phyloP scores from a whole-genome alignment of 192 early-diverging fungal genomes.

The Ambispora gerdemannii region DNA sequence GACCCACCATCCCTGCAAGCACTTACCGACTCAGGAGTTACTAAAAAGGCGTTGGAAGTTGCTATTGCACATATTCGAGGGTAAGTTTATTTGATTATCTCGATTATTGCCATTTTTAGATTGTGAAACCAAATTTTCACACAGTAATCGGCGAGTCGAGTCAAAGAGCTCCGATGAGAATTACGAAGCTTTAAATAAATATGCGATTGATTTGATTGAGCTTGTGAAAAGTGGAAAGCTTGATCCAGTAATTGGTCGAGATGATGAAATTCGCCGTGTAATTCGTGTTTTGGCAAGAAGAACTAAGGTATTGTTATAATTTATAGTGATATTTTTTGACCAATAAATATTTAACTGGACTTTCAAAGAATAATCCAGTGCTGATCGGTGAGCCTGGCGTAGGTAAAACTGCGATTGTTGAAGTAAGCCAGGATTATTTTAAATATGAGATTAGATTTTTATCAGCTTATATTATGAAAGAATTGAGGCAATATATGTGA shows the following conservation, averaged over 20 bases:
- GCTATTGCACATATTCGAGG: slow-evolving; percentile 68
- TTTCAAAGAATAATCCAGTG: slow-evolving; percentile 71
- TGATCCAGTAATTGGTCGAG: slow-evolving; percentile 95
- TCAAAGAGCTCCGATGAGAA: slow-evolving; percentile 79
- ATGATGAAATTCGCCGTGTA: slow-evolving; percentile 93
- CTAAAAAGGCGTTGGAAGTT: slow-evolving; percentile 67
- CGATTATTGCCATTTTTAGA: background rate
- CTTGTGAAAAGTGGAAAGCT: slow-evolving; percentile 86
- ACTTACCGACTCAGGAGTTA: slow-evolving; percentile 67
- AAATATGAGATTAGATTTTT: no score
- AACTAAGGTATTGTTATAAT: slow-evolving; percentile 58
- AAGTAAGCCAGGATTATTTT: slow-evolving; percentile 42
- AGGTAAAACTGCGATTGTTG: slow-evolving; percentile 85
- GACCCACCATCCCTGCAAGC: slow-evolving; percentile 57
- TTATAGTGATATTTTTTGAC: background rate
- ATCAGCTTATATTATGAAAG: no score
- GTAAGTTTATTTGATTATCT: background rate
- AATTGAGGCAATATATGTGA: no score
- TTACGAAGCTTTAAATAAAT: slow-evolving; percentile 92
- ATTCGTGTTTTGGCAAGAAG: slow-evolving; percentile 88
- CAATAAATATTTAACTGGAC: background rate
- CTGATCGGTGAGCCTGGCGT: slow-evolving; percentile 84
- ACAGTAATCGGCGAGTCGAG: slow-evolving; percentile 80
- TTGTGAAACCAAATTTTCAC: background rate
- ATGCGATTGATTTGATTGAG: slow-evolving; percentile 84